Percentiles rank a stretch among this genome's conserved stretches.
phyloP scores from a whole-genome alignment of 2,329 filamentous ascomycete species.

The Pyrenochaeta sp. region DNA sequence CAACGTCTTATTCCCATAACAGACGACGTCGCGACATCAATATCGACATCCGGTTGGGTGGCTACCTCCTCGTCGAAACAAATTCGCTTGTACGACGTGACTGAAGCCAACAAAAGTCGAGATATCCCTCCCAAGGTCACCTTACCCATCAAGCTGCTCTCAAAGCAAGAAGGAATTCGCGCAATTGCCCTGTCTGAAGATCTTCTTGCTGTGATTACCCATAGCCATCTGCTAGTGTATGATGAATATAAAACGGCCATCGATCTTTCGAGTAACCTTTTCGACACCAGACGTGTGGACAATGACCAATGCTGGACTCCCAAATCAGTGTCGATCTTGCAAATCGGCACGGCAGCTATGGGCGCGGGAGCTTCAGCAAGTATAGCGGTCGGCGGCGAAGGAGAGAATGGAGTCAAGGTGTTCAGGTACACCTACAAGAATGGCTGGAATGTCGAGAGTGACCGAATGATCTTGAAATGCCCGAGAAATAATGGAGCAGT shows the following conservation, averaged over 20 bases:
- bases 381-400: constrained; percentile 30
- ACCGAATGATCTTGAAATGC: constrained; percentile 18
- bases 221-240: constrained; percentile 28
- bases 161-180: constrained; percentile 21
- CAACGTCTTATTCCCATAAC: constrained; percentile 6
- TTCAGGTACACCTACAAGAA: constrained; percentile 17
- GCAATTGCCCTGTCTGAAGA: constrained; percentile 28
- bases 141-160: constrained; percentile 3
- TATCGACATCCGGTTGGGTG: constrained; percentile 25
- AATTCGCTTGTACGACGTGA: constrained; percentile 23
- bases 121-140: constrained; percentile 2
- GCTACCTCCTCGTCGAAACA: constrained; percentile 21
- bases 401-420: constrained; percentile 29
- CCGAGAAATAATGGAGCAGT: constrained; percentile 23
- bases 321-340: constrained; percentile 24
- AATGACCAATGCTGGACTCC: constrained; percentile 23
- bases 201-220: constrained; percentile 31
- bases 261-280: constrained; percentile 1
- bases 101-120: constrained; percentile 8
- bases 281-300: constrained; percentile 19
- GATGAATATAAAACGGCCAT: constrained; percentile 19
- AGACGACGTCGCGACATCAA: constrained; percentile 22
- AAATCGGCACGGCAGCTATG: constrained; percentile 10
- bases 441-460: constrained; percentile 18
- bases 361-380: constrained; percentile 15